Base-by-base conservation (phyloP, 805 yeast genomes). In the Lipomyces lipofer region DNA sequence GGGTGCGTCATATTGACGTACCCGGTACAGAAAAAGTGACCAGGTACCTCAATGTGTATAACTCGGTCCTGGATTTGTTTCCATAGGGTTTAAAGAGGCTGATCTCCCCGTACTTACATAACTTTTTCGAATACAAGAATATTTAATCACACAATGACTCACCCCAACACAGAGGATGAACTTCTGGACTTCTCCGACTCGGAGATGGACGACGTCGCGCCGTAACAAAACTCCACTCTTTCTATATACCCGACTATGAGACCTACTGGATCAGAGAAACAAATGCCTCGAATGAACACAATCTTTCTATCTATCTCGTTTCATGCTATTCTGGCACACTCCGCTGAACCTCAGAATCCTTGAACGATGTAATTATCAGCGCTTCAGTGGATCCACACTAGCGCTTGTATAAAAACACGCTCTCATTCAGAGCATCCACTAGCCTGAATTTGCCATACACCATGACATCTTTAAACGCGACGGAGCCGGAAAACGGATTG, bases 361-460 rank as follows among this genome's bases (percentile, higher is more conserved):
- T 29, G 25, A 51, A 51, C 7, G 51, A 43, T 3, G 40, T 17
- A 17, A 51, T 29, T 8, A 51, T 17, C 38, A 51, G 15, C 24
- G 50, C 54, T n/a, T 38, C 28, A 8, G 15, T 24, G 19, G 33
- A 35, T 12, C 27, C 29, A 33, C 46, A 45, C 15, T 13, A 13
- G 22, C 54, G 45, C 30, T 35, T 46, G 17, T 51, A 51, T 8
- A 35, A 51, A 29, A 35, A 35, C 6, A 51, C 25, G 9, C 45
- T 49, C 12, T 51, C 54, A 45, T 28, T 30, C 22, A 36, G 7
- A 13, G 66, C 66, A 63, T 79, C 81, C 54, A 73, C 59, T 38
- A 76, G 66, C 45, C 72, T 71, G 53, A 78, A 74, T 35, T 64
- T 64, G 29, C 83, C 83, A 62, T 76, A 74, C 44, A 73, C 68